Conservation (phyloP, 768 basidiomycete species). For the Boletales sp. region DNA sequence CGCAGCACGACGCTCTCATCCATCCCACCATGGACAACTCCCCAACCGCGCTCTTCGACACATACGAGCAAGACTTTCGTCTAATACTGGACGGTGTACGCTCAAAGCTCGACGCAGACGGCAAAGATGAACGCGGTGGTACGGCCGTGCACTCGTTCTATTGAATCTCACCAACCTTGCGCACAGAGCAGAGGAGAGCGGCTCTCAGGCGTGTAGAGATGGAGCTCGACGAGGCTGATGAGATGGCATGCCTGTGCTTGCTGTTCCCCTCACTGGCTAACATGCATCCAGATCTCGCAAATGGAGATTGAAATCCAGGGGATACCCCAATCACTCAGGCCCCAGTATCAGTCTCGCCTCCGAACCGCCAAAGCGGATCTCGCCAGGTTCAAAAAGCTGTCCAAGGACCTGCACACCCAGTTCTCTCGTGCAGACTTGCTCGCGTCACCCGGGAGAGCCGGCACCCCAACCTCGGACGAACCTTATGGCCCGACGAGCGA, state of each 20-base stretch:
- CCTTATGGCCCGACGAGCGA: constrained; percentile 71
- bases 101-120: constrained; percentile 72
- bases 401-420: constrained; percentile 68
- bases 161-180: neutral
- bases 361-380: constrained; percentile 73
- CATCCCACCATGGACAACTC: constrained; percentile 66
- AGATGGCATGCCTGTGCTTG: constrained; percentile 62
- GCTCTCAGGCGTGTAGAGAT: constrained; percentile 82
- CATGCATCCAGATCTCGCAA: constrained; percentile 74
- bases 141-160: constrained; percentile 8
- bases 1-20: constrained; percentile 14
- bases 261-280: neutral
- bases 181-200: constrained; percentile 75
- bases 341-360: constrained; percentile 74
- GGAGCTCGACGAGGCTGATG: constrained; percentile 97
- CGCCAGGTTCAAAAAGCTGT: constrained; percentile 73
- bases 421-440: constrained; percentile 79
- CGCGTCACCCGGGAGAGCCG: constrained; percentile 38
- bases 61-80: constrained; percentile 90
- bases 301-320: constrained; percentile 99
- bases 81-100: constrained; percentile 74
- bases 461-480: constrained; percentile 62
- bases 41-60: constrained; percentile 82
- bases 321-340: constrained; percentile 81
- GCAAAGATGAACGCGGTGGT: constrained; percentile 69